Conservation (phyloP, 2,329 filamentous ascomycete species). For the Aureobasidium subglaciale region DNA sequence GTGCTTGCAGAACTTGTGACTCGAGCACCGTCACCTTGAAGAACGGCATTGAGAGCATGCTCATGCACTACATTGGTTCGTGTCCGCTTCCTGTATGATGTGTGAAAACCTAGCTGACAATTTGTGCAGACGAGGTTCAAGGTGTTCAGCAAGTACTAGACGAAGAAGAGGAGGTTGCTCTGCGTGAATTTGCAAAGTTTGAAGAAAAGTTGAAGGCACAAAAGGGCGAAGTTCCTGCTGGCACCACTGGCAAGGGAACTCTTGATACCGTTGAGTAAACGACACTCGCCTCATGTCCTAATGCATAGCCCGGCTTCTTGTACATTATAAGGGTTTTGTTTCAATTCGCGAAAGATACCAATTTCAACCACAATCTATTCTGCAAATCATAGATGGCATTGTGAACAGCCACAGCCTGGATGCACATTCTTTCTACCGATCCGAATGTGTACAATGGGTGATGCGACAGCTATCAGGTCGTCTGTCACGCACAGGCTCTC, state of each 20-base stretch:
- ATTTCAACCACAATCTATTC: not conserved
- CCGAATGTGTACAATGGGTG: no score
- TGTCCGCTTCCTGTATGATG: not conserved
- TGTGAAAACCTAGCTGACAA: not conserved
- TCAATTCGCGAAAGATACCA: conserved; percentile 5
- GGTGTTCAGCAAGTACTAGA: conserved; percentile 87
- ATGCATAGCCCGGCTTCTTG: conserved; percentile 11
- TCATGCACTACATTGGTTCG: conserved; percentile 50
- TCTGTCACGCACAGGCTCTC: not conserved
- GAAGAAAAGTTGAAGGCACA: conserved; percentile 71
- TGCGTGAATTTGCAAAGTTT: conserved; percentile 87
- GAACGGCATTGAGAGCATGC: conserved; percentile 97
- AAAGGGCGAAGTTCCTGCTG: conserved; percentile 47
- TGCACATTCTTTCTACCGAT: no score
- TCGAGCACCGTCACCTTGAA: conserved; percentile 94
- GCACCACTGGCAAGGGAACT: conserved; percentile 44
- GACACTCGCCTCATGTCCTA: not conserved
- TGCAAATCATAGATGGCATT: not conserved
- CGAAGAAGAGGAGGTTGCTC: conserved; percentile 80
- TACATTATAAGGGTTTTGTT: not conserved
- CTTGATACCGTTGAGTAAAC: conserved; percentile 39
- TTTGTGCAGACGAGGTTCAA: conserved; percentile 70
- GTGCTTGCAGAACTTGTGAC: conserved; percentile 92
- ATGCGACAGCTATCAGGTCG: no score
- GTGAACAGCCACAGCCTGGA: no score